Conservation (phyloP, 306 rosid genomes). For the Dryas octopetala region DNA sequence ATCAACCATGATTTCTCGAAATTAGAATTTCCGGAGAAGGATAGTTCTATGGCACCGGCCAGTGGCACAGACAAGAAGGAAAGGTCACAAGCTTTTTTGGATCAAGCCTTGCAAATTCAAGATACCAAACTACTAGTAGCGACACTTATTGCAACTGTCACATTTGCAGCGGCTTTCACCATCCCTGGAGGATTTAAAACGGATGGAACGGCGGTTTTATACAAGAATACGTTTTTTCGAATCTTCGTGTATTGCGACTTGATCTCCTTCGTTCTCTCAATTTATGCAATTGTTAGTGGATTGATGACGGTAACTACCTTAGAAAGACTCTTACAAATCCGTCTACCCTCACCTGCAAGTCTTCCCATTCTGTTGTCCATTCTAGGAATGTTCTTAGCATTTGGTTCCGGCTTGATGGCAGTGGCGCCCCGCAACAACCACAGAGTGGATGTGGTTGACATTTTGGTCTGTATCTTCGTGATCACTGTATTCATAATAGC, state of each 20-base stretch:
- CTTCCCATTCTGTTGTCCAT: constrained; percentile 1
- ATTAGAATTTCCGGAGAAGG: background rate
- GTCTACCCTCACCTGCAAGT: background rate
- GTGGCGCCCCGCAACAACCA: background rate
- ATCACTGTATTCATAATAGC: too few relatives aligned
- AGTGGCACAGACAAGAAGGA: background rate
- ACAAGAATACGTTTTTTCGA: background rate
- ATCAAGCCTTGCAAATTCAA: background rate
- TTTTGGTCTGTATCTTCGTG: too few relatives aligned
- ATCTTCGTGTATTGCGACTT: background rate
- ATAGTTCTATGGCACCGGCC: background rate
- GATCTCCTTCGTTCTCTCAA: background rate
- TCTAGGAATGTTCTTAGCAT: background rate
- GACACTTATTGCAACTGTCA: background rate
- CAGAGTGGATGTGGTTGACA: too few relatives aligned
- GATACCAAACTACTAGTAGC: constrained; percentile 5
- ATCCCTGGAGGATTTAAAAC: constrained; percentile 1
- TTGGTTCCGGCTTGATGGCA: background rate
- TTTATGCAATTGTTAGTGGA: background rate
- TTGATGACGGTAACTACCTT: background rate
- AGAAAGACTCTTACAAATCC: too few relatives aligned
- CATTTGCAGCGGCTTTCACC: constrained; percentile 6
- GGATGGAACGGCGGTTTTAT: background rate
- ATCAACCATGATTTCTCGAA: background rate
- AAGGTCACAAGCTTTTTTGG: background rate